Conservation (phyloP, 495 filamentous ascomycete genomes). For the Penicillium taxi region DNA sequence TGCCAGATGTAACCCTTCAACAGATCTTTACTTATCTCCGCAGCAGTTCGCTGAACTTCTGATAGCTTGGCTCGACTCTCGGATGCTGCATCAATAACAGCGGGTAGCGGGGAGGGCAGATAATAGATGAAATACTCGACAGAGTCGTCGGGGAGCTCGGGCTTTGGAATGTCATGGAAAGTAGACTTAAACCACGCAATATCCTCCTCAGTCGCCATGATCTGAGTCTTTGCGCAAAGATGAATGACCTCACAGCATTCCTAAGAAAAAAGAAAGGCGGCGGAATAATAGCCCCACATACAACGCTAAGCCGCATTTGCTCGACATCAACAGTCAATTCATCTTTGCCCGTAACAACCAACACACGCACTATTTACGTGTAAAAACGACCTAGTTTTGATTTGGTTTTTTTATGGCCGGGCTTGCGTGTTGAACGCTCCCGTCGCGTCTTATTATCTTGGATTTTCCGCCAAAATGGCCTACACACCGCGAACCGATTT, state of each 20-base stretch:
- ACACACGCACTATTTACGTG: too few species aligned
- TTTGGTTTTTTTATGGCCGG: constrained; percentile 18
- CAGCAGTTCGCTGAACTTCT: constrained; percentile 59
- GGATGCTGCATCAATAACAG: constrained; percentile 39
- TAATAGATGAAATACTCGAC: constrained; percentile 80
- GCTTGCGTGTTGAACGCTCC: constrained; percentile 24
- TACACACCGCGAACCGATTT: constrained; percentile 73
- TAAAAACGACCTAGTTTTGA: too few species aligned
- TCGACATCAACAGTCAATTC: constrained; percentile 39
- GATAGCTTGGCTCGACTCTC: constrained; percentile 55
- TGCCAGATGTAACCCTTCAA: constrained; percentile 93
- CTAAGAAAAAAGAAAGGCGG: constrained; percentile 24
- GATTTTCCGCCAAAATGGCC: constrained; percentile 32
- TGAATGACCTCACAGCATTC: constrained; percentile 36
- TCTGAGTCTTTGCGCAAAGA: constrained; percentile 7
- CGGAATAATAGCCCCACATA: constrained; percentile 17
- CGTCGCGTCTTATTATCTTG: constrained; percentile 6
- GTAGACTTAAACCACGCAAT: constrained; percentile 44
- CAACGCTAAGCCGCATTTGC: constrained; percentile 25
- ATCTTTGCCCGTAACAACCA: constrained; percentile 10
- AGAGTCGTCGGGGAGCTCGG: constrained; percentile 70
- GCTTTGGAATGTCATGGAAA: constrained; percentile 54
- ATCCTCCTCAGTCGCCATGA: constrained; percentile 42
- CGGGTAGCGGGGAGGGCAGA: constrained; percentile 42
- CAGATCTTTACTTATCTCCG: constrained; percentile 51